Base-by-base conservation (phyloP, 2,329 filamentous ascomycete species). In the Sclerotinia subarctica region DNA sequence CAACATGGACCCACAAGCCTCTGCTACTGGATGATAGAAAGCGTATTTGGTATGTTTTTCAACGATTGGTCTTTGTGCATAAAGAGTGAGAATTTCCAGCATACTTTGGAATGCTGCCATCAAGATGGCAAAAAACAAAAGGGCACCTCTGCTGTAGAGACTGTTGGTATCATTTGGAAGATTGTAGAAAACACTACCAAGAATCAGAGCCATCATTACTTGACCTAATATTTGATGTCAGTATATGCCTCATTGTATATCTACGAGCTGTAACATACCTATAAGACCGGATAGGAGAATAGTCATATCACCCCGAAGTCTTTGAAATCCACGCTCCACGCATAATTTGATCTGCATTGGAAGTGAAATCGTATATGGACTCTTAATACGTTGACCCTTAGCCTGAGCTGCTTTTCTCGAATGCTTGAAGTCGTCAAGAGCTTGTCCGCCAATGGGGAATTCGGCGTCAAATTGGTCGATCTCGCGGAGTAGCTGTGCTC, bases 31-130 rank as follows among this genome's bases (percentile, higher is more conserved):
- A 75, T 96, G 94, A 75, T 97, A 96, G 24, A 97, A 84, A 24
- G 93, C 93, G 77, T 96, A 97, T 68, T 90, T 88, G 67, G 85
- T 81, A 74, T 97, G 94, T 78, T 97, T 97, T 77, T 97, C 93
- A 69, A 97, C 92, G 74, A 97, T 96, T 1, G 91, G 90, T 49
- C 94, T 90, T 85, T 97, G 93, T 2, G 91, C 87, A 77, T 95
- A 97, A 5, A 97, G 84, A 0, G 91, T 93, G 46, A 95, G 79
- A 76, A 97, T 95, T 83, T 90, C 87, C 21, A 85, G 77, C 58
- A 85, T 83, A 73, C 83, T 85, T 70, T 83, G 81, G 73, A 90
- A 89, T 32, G 87, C 88, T 75, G 88, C 89, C 74, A 90, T 83
- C 67, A 91, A 78, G 63, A 90, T 83, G 59, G 87, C 86, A 74